A percentile compares a stretch with the other conserved stretches of the same genome.
phyloP scores from a whole-genome alignment of 257 asterid species.

The Hygrophila difformis region DNA sequence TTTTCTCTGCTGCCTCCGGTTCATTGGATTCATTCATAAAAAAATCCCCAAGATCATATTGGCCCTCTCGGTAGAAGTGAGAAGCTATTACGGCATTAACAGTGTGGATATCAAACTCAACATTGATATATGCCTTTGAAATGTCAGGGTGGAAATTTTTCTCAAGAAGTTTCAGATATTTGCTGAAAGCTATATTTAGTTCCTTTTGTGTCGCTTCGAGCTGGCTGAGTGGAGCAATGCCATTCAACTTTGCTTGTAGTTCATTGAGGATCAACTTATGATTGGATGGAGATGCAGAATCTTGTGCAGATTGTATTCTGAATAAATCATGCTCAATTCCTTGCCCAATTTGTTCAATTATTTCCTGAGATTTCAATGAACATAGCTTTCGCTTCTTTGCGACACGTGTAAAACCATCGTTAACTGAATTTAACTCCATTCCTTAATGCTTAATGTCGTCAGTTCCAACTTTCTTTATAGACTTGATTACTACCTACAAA shows the following conservation, averaged over 20 bases:
- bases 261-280: constrained; percentile 43
- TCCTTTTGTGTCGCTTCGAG: constrained; percentile 80
- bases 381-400: constrained; percentile 79
- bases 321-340: constrained; percentile 70
- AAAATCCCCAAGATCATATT: constrained; percentile 75
- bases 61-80: constrained; percentile 82
- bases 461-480: constrained; percentile 10
- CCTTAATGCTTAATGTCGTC: constrained; percentile 18
- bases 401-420: constrained; percentile 82
- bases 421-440: constrained; percentile 80
- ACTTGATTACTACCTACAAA: constrained; percentile 24
- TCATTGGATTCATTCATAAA: constrained; percentile 50
- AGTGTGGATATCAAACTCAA: constrained; percentile 58
- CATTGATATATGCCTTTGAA: constrained; percentile 73
- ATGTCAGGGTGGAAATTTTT: constrained; percentile 74
- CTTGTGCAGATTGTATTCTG: constrained; percentile 40
- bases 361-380: constrained; percentile 71
- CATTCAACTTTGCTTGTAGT: constrained; percentile 61
- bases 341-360: constrained; percentile 53
- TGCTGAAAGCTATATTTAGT: constrained; percentile 63
- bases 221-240: constrained; percentile 59
- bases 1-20: constrained; percentile 43
- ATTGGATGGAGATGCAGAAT: constrained; percentile 36
- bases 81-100: constrained; percentile 72
- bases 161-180: constrained; percentile 74